phyloP scores from a whole-genome alignment of 2,329 filamentous ascomycete genomes.

The Periglandula ipomoeae region DNA sequence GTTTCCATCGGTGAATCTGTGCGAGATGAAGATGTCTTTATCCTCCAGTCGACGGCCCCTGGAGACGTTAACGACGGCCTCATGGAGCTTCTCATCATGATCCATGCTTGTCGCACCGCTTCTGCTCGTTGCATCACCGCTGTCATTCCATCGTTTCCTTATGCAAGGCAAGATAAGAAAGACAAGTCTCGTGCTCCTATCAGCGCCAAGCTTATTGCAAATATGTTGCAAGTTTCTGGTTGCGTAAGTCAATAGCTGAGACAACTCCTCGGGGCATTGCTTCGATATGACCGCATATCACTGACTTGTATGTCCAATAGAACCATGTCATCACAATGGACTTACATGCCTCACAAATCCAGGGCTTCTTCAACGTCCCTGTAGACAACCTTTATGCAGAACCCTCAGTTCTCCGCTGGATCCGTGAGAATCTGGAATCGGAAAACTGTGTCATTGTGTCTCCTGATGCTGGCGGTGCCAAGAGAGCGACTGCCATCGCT shows the following conservation, averaged over 20 bases:
- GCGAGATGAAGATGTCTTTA: constrained; percentile 96
- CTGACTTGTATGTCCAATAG: constrained; percentile 12
- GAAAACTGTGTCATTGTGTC: constrained; percentile 88
- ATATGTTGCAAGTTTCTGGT: constrained; percentile 93
- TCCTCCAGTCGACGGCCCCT: constrained; percentile 87
- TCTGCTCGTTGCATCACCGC: constrained; percentile 83
- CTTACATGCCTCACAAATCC: constrained; percentile 85
- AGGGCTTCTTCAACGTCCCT: constrained; percentile 85
- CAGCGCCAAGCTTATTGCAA: constrained; percentile 89
- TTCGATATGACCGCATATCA: background rate
- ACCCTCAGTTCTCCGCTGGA: constrained; percentile 85
- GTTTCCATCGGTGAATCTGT: constrained; percentile 95
- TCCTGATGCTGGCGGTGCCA: constrained; percentile 89
- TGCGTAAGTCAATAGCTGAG: constrained; percentile 37
- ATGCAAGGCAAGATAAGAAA: constrained; percentile 96
- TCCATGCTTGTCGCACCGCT: constrained; percentile 71
- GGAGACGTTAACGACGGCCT: constrained; percentile 97
- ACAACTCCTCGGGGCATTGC: background rate
- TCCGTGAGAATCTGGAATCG: constrained; percentile 72
- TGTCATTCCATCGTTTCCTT: constrained; percentile 92
- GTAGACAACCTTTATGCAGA: constrained; percentile 82
- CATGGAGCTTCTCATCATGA: constrained; percentile 98
- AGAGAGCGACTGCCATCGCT: constrained; percentile 86
- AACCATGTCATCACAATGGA: constrained; percentile 82
- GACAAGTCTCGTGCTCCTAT: constrained; percentile 91